Conservation (phyloP, 163 green algal species). For the Prototheca cutis region DNA sequence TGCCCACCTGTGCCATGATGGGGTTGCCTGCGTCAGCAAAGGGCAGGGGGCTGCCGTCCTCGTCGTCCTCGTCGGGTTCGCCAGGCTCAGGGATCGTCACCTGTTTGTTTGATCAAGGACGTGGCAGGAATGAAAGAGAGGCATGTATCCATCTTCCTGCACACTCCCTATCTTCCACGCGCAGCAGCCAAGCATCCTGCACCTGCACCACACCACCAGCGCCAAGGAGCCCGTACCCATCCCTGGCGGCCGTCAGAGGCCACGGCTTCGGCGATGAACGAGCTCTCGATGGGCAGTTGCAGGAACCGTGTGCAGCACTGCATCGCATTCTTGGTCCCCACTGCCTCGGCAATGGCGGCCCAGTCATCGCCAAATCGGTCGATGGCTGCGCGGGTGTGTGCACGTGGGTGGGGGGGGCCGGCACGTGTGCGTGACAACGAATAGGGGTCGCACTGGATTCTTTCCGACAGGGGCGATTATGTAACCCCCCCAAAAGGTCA, state of each 20-base stretch:
- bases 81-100: slow-evolving; percentile 17
- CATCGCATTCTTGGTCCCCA: slow-evolving; percentile 61
- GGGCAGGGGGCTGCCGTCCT: slow-evolving; percentile 26
- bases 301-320: slow-evolving; percentile 71
- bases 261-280: slow-evolving; percentile 38
- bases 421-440: too few relatives aligned
- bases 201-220: too few relatives aligned
- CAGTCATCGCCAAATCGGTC: slow-evolving; percentile 80
- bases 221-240: not conserved
- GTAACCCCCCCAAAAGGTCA: too few relatives aligned
- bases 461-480: too few relatives aligned
- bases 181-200: too few relatives aligned
- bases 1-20: slow-evolving; percentile 68
- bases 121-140: too few relatives aligned
- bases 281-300: slow-evolving; percentile 81
- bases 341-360: slow-evolving; percentile 72
- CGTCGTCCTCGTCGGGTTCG: slow-evolving; percentile 5
- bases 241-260: not conserved
- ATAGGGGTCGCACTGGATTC: too few relatives aligned
- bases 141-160: too few relatives aligned
- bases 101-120: too few relatives aligned
- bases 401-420: too few relatives aligned
- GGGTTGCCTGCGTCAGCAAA: slow-evolving; percentile 76
- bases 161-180: too few relatives aligned
- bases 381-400: slow-evolving; percentile 49